Evolutionary conservation across 148 eudicot species (phyloP), one percentile per base, ranked within the genome.

Genomic region (Fallopia convolvulus): DNA sequence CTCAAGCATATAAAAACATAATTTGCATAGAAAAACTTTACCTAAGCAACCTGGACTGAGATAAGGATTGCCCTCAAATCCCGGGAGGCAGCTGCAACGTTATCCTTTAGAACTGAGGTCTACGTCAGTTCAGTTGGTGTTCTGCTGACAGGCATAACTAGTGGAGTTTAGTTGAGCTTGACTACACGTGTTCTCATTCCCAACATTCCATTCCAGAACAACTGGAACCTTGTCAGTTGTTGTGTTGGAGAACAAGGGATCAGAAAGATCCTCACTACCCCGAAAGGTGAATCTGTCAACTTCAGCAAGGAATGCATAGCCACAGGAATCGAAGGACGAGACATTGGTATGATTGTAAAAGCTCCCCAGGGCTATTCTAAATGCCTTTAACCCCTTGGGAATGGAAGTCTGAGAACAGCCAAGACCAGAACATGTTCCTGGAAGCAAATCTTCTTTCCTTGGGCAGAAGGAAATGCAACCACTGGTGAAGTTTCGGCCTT

Each of bases 61-160:
- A 32, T 88, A 85, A 11, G 88, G 85, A 70, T 85, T 88, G 75
- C 87, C 90, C 83, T 80, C 82, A 36, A 83, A 87, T n/a, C 88
- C 88, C 12, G 78, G 33, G 20, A 33, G 32, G 78, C 88, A 88
- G 13, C 49, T 40, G 75, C 90, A 88, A 14, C 65, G 79, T 41
- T 87, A 87, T 13, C 90, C 88, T 42, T 75, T 79, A 58, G 36
- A 63, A 3, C 76, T 78, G 30, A 42, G 50, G 48, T 85, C 86
- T 5, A 66, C 71, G 41, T 81, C 80, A 46, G 70, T 39, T 50
- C 90, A 88, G 8, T 15, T 17, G 26, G 85, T 80, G 50, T 85
- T 85, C 13, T 52, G 36, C 74, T 88, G 81, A 70, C 90, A 85
- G 15, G 61, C 77, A 74, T 83, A 85, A 1, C 53, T 47, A 5